These are phyloP conservation scores for Eucalyptus coolabah DNA, from an alignment of 345 rosid genomes.

Conservation along the genomic window DNA sequence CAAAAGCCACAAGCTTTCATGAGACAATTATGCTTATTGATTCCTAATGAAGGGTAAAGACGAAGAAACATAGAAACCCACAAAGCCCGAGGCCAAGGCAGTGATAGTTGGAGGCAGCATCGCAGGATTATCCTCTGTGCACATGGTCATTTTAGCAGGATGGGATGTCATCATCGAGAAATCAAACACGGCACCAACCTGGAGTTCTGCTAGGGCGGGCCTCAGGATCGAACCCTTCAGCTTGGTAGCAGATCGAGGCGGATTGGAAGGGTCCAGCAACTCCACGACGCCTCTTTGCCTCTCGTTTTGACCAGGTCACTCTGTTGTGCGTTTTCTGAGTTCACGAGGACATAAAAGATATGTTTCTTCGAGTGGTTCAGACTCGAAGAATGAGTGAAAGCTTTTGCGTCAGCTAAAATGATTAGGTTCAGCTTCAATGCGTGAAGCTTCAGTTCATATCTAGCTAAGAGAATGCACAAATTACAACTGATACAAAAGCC, in stretches of 20 bases:
- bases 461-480: background rate
- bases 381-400: background rate
- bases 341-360: background rate
- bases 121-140: background rate
- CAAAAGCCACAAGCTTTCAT: background rate
- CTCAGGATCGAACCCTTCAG: background rate
- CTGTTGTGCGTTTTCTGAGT: background rate
- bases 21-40: background rate
- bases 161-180: constrained; percentile 2
- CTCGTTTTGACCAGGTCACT: background rate
- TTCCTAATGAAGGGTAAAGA: no score
- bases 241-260: background rate
- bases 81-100: background rate
- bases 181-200: background rate
- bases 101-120: constrained; percentile 11
- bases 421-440: background rate
- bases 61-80: background rate
- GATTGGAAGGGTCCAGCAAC: background rate
- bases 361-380: background rate
- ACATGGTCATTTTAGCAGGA: background rate
- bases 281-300: background rate
- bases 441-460: background rate
- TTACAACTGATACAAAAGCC: background rate
- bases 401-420: background rate
- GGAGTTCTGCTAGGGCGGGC: constrained; percentile 1